A percentile compares a stretch with the other conserved stretches of the same genome.
Evolutionary conservation across 345 rosid genomes (phyloP).

Genomic region (Gossypioides kirkii): DNA sequence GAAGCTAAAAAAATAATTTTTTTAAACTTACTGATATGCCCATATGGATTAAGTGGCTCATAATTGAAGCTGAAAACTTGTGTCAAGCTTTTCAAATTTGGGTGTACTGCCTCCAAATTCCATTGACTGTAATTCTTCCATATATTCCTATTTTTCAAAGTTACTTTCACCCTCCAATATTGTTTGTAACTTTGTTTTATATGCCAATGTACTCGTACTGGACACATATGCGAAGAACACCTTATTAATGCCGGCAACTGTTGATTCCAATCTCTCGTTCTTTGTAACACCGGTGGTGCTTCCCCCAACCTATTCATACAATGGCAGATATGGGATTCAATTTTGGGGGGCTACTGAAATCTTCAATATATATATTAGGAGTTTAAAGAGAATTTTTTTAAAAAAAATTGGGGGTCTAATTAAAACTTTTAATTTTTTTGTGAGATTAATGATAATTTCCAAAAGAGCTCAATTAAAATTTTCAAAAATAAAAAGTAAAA

Average conservation of each 20-base stretch:
- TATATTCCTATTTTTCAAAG: slow-evolving; percentile 51
- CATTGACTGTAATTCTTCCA: slow-evolving; percentile 69
- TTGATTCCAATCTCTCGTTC: slow-evolving; percentile 33
- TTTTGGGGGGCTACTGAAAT: too few species aligned
- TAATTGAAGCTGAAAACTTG: slow-evolving; percentile 78
- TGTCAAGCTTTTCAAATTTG: slow-evolving; percentile 49
- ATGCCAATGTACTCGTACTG: slow-evolving; percentile 77
- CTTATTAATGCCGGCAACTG: slow-evolving; percentile 40
- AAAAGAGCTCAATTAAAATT: too few species aligned
- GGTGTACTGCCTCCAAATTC: slow-evolving; percentile 79
- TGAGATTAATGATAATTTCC: too few species aligned
- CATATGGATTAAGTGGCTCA: slow-evolving; percentile 45
- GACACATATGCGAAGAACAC: slow-evolving; percentile 77
- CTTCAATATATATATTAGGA: too few species aligned
- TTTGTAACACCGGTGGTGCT: slow-evolving; percentile 29
- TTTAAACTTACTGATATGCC: slow-evolving; percentile 49
- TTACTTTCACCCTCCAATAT: slow-evolving; percentile 77
- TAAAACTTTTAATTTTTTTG: too few species aligned
- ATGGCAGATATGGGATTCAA: too few species aligned
- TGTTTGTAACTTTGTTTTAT: slow-evolving; percentile 67
- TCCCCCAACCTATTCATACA: slow-evolving; percentile 35
- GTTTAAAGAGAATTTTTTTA: too few species aligned
- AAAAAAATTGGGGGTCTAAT: too few species aligned
- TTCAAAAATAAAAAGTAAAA: too few species aligned
- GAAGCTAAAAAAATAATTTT: background rate